Evolutionary conservation across 106 monocot species (phyloP).

Genomic region (Platanthera zijinensis): DNA sequence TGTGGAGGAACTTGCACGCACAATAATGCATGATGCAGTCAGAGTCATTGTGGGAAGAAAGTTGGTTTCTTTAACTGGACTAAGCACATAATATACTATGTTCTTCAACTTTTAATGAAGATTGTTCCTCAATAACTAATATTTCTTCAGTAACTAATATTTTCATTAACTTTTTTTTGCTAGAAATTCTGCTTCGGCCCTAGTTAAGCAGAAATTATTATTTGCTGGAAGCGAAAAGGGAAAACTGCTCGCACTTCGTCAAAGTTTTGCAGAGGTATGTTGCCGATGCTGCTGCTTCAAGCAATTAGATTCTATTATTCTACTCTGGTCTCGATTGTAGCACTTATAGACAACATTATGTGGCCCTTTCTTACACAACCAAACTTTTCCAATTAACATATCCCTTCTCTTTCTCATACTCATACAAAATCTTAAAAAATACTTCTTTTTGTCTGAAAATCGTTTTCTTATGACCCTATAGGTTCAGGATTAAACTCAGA

Average conservation of each 20-base stretch:
- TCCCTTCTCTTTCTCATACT: too few relatives aligned
- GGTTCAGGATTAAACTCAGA: too few relatives aligned
- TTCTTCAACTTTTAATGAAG: neutral
- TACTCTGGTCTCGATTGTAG: neutral
- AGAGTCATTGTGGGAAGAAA: constrained; percentile 87
- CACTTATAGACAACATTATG: too few relatives aligned
- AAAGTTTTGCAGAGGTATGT: constrained; percentile 81
- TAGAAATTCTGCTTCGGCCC: constrained; percentile 84
- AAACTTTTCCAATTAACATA: too few relatives aligned
- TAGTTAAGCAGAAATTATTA: constrained; percentile 83
- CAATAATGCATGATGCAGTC: constrained; percentile 97
- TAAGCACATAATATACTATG: neutral
- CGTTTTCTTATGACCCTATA: too few relatives aligned
- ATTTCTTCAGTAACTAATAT: constrained; percentile 1
- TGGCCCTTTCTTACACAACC: too few relatives aligned
- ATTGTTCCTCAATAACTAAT: neutral
- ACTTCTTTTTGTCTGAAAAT: too few relatives aligned
- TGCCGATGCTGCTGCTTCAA: neutral
- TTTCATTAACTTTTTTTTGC: constrained; percentile 4
- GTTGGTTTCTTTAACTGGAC: constrained; percentile 25
- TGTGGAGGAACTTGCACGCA: constrained; percentile 90
- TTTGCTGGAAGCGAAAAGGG: constrained; percentile 97
- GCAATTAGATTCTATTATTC: neutral
- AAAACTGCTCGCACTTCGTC: constrained; percentile 92
- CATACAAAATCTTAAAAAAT: too few relatives aligned